Percentiles rank a stretch among this genome's conserved stretches.
Conservation (phyloP, 1,139 yeast genomes). For the Yamadazyma conglobata region DNA sequence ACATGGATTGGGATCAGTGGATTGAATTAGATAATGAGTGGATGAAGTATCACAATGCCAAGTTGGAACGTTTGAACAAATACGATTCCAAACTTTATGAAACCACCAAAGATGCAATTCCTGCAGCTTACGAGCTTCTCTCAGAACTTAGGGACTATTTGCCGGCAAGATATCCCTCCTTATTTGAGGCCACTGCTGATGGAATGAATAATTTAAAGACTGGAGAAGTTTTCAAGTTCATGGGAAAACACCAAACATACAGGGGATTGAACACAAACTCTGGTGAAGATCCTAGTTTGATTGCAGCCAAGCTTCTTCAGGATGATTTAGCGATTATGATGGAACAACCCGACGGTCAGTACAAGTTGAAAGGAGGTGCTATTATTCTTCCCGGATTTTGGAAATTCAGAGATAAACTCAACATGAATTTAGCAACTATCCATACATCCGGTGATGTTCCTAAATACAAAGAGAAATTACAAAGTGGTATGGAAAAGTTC, state of each 20-base stretch:
- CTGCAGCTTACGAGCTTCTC: conserved; percentile 55
- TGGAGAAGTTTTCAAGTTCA: conserved; percentile 36
- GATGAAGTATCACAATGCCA: conserved; percentile 51
- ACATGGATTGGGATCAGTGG: conserved; percentile 59
- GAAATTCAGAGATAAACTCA: conserved; percentile 56
- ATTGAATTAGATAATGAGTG: conserved; percentile 66
- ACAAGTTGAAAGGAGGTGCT: conserved; percentile 56
- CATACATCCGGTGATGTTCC: conserved; percentile 69
- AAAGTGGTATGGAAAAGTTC: conserved; percentile 63
- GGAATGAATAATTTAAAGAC: conserved; percentile 54
- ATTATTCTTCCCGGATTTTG: conserved; percentile 63
- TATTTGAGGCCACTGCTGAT: conserved; percentile 41
- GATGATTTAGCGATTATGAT: conserved; percentile 68
- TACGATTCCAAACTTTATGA: conserved; percentile 48
- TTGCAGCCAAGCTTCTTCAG: conserved; percentile 57
- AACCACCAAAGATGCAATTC: conserved; percentile 49
- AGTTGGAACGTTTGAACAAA: conserved; percentile 44
- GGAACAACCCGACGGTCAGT: conserved; percentile 54
- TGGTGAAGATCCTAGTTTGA: conserved; percentile 52
- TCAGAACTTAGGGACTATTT: conserved; percentile 51
- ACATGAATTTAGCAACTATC: conserved; percentile 51
- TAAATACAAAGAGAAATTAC: conserved; percentile 53
- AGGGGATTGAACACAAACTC: conserved; percentile 10
- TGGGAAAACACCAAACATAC: conserved; percentile 13
- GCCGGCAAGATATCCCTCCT: conserved; percentile 55